Conservation (phyloP, 495 filamentous ascomycete genomes). For the Podospora fimiseda region DNA sequence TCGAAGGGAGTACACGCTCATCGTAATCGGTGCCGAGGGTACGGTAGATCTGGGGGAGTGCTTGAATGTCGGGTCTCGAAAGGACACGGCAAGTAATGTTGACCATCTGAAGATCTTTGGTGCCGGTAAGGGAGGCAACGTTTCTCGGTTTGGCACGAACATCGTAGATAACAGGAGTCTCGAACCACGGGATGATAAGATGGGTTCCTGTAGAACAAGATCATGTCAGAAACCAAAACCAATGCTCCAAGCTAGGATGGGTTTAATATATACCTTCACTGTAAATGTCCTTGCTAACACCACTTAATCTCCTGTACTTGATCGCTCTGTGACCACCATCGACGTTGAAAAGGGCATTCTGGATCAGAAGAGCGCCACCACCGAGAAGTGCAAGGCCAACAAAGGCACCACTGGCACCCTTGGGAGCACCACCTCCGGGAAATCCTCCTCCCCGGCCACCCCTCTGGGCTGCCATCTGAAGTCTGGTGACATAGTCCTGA, state of each 20-base stretch:
- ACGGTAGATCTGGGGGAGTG: slow-evolving; percentile 92
- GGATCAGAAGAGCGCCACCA: slow-evolving; percentile 57
- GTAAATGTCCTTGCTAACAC: slow-evolving; percentile 96
- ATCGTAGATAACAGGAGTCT: slow-evolving; percentile 93
- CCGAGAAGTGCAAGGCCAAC: slow-evolving; percentile 48
- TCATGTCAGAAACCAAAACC: not conserved
- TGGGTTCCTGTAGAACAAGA: slow-evolving; percentile 65
- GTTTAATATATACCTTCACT: slow-evolving; percentile 65
- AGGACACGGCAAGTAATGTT: slow-evolving; percentile 99
- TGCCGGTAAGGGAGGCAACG: slow-evolving; percentile 94
- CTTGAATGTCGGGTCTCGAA: slow-evolving; percentile 77
- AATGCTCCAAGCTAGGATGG: slow-evolving; percentile 8
- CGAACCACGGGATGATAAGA: slow-evolving; percentile 89
- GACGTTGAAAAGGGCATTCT: slow-evolving; percentile 96
- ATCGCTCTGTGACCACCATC: slow-evolving; percentile 98
- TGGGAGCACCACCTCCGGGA: slow-evolving; percentile 25
- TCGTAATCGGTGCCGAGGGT: slow-evolving; percentile 95
- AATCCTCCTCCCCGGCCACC: slow-evolving; percentile 18
- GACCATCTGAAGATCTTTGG: slow-evolving; percentile 99
- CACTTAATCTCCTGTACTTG: slow-evolving; percentile 90
- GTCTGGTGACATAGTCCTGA: slow-evolving; percentile 34
- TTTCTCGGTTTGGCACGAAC: slow-evolving; percentile 96
- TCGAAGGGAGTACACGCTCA: slow-evolving; percentile 91
- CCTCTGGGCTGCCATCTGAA: slow-evolving; percentile 23
- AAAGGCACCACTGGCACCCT: slow-evolving; percentile 26